Evolutionary conservation across 805 yeast species (phyloP), one percentile per base, ranked within the genome.

Genomic region (Hanseniaspora guilliermondii): DNA sequence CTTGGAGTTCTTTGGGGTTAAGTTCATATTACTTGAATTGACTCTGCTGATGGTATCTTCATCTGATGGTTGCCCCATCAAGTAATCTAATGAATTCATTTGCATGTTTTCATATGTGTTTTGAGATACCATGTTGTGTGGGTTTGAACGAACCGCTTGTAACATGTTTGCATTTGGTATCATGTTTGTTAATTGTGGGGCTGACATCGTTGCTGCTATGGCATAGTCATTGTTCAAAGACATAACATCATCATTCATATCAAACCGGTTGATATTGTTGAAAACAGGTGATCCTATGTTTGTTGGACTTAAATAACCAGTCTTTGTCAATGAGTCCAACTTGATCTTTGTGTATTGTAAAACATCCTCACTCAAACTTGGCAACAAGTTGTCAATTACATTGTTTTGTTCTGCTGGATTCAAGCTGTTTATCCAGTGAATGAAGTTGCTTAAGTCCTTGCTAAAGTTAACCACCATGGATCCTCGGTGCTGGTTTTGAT

Each of bases 341-440:
- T 73, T 75, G 32, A 73, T 62, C 61, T 73, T 75, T 54, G 79
- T 75, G 49, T 77, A 70, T 36, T 72, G 67, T 57, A 78, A 64
- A 16, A 76, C 73, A 58, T 79, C 83, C 54, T 76, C 73, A 8
- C 78, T 75, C 59, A 79, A 65, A 56, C 70, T 69, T 47, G 73
- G 68, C 56, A 80, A 68, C 63, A 79, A 65, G 61, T 77, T 75
- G 60, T 79, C 83, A 56, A 78, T 70, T 65, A 78, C 75, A 49
- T 76, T 68, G 55, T 75, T 68, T 59, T 72, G 77, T 58, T 79
- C 82, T 46, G 71, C 72, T n/a, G 76, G 72, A 47, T 68, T 70
- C 63, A 80, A 69, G 58, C 69, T 70, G 52, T 72, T 72, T 57
- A 77, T 68, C 82, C 82, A 78, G 57, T 68, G 69, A 58, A 76